phyloP scores from a whole-genome alignment of 768 basidiomycete species.

The Mrakia gelida region DNA sequence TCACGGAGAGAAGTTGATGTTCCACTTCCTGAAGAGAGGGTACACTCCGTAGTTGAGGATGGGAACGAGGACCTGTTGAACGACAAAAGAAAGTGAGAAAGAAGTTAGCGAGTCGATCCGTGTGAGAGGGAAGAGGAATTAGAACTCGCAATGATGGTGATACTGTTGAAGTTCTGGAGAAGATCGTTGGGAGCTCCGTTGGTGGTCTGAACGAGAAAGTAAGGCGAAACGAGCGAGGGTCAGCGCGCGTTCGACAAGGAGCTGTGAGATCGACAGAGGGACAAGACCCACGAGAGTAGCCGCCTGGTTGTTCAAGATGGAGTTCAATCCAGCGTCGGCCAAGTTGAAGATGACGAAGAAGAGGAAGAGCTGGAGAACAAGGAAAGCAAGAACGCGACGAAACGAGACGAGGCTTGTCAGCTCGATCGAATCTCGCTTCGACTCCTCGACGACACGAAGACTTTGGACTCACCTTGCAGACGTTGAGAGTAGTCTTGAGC shows the following conservation, averaged over 20 bases:
- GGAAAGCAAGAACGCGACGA: background rate
- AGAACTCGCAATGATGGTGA: conserved; percentile 24
- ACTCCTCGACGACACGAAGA: background rate
- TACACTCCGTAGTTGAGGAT: conserved; percentile 42
- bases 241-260: too few relatives aligned
- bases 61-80: conserved; percentile 25
- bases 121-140: too few relatives aligned
- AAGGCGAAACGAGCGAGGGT: too few relatives aligned
- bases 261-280: too few relatives aligned
- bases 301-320: background rate
- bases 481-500: conserved; percentile 39
- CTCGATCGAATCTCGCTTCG: background rate
- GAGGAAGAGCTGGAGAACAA: conserved; percentile 12
- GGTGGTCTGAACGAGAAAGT: conserved; percentile 22
- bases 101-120: too few relatives aligned
- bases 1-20: conserved; percentile 37
- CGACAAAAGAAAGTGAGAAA: too few relatives aligned
- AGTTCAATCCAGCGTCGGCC: conserved; percentile 36
- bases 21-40: conserved; percentile 37
- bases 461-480: conserved; percentile 38
- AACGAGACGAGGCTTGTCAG: background rate
- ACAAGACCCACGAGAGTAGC: conserved; percentile 35
- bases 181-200: conserved; percentile 43
- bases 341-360: conserved; percentile 43
- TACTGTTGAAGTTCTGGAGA: conserved; percentile 41